phyloP scores from a whole-genome alignment of 805 yeast genomes.

The Candida nemodendra region DNA sequence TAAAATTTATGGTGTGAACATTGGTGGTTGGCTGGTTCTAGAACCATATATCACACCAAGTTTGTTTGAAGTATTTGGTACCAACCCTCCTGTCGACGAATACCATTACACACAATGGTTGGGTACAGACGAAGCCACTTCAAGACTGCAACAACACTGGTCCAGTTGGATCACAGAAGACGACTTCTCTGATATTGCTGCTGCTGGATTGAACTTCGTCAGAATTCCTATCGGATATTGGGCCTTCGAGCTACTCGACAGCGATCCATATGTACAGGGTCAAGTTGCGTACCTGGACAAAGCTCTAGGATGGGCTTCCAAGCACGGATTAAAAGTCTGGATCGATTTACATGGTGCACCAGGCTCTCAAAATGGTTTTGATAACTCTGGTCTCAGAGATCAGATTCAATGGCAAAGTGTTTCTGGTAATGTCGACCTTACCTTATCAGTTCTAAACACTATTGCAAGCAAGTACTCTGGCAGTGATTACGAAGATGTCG shows the following conservation, averaged over 20 bases:
- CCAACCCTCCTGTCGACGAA: conserved; percentile 72
- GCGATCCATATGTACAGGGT: conserved; percentile 87
- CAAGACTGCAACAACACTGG: conserved; percentile 71
- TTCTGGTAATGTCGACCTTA: conserved; percentile 41
- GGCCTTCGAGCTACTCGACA: conserved; percentile 66
- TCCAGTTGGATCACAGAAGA: conserved; percentile 67
- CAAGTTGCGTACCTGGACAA: conserved; percentile 69
- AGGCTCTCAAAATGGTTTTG: conserved; percentile 95
- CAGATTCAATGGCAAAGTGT: conserved; percentile 51
- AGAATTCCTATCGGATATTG: conserved; percentile 94
- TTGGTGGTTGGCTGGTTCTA: conserved; percentile 89
- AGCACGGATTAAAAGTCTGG: conserved; percentile 71
- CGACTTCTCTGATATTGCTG: conserved; percentile 62
- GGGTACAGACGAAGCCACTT: conserved; percentile 58
- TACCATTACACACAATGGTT: conserved; percentile 60
- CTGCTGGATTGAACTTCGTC: conserved; percentile 74
- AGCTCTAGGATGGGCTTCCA: conserved; percentile 75
- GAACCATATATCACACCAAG: conserved; percentile 88
- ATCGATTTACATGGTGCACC: conserved; percentile 95
- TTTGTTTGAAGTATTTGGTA: conserved; percentile 53
- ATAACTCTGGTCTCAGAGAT: conserved; percentile 87
- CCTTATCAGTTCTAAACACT: conserved; percentile 52
- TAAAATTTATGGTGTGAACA: conserved; percentile 60
- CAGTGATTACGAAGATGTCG: conserved; percentile 61
- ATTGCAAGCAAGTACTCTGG: conserved; percentile 66